Evolutionary conservation across 225 moss, liverwort and hornwort genomes (phyloP).

Genomic region (Ulota crispa): DNA sequence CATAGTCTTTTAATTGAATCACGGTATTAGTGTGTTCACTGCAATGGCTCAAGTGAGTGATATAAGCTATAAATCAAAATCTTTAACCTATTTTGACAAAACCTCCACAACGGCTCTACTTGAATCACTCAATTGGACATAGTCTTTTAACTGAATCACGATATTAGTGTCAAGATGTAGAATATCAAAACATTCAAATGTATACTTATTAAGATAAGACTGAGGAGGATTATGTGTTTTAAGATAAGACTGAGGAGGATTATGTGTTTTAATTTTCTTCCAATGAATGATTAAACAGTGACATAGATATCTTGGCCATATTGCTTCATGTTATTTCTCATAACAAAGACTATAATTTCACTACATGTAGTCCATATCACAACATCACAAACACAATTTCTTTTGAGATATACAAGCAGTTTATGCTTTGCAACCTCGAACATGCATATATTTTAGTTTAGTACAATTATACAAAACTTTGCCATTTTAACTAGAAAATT

Average conservation of each 20-base stretch:
- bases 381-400: neutral
- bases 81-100: neutral
- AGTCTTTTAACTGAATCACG: no score
- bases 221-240: neutral
- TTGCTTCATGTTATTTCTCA: neutral
- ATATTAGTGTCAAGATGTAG: neutral
- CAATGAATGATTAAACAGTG: no score
- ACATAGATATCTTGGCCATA: neutral
- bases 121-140: neutral
- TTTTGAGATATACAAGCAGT: no score
- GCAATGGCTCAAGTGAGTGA: neutral
- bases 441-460: no score
- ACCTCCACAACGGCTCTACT: neutral
- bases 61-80: neutral
- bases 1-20: no score
- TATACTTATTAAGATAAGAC: neutral
- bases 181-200: neutral
- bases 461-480: no score
- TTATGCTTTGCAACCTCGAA: no score
- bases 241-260: neutral
- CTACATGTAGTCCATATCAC: neutral
- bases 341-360: neutral
- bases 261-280: neutral
- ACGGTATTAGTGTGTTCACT: slow-evolving; percentile 17
- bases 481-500: no score